Conservation (phyloP, 257 asterid genomes). For the Solanum chiquidenum region DNA sequence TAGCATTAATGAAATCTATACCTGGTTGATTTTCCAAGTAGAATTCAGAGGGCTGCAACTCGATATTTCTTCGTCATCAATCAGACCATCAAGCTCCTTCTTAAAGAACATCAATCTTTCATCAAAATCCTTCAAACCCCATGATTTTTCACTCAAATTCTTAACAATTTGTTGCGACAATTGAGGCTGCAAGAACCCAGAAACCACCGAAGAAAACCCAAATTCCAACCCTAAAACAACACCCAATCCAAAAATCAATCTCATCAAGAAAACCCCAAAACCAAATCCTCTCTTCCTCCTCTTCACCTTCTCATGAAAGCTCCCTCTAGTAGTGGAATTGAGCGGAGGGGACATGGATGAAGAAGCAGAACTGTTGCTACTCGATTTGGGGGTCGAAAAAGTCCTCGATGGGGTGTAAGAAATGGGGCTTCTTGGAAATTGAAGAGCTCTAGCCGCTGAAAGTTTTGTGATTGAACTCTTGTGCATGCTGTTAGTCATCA, state of each 20-base stretch:
- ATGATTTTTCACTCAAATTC: conserved; percentile 35
- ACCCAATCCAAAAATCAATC: conserved; percentile 27
- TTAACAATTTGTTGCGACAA: conserved; percentile 33
- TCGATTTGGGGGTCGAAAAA: conserved; percentile 33
- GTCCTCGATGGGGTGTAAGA: conserved; percentile 22
- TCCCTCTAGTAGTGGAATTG: conserved; percentile 12
- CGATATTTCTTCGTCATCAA: conserved; percentile 15
- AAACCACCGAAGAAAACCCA: conserved; percentile 37
- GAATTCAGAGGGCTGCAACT: conserved; percentile 41
- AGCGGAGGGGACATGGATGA: conserved; percentile 14
- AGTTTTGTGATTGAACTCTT: conserved; percentile 37
- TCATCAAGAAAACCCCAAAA: conserved; percentile 14
- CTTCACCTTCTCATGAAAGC: conserved; percentile 17
- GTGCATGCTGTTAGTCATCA: conserved; percentile 38
- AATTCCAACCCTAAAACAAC: conserved; percentile 30
- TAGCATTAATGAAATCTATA: neutral
- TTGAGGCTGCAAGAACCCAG: conserved; percentile 23
- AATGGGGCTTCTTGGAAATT: conserved; percentile 42
- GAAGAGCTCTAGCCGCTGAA: conserved; percentile 26
- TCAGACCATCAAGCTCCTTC: conserved; percentile 24
- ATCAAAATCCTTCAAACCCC: conserved; percentile 25
- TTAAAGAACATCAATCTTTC: conserved; percentile 42
- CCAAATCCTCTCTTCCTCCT: conserved; percentile 24
- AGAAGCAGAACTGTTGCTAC: neutral
- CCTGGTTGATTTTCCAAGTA: conserved; percentile 61